Base-by-base conservation (phyloP, 192 early-diverging fungal species). In the Coemansia sp. region DNA sequence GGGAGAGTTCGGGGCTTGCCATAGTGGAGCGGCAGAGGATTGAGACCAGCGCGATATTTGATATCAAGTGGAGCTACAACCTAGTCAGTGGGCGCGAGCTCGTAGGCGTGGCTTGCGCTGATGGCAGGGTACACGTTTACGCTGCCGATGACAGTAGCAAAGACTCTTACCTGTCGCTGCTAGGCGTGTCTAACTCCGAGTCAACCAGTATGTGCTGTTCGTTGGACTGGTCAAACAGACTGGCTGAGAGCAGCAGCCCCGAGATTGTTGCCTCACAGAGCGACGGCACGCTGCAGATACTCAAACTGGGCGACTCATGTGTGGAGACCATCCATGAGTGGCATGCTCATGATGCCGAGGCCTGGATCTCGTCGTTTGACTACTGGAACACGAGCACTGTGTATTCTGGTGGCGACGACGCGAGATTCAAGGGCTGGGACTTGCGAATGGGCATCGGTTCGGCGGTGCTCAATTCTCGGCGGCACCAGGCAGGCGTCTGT, bases 361-460 rank as follows among this genome's bases (percentile, higher is more conserved):
- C 95, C 10, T 99, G 97, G 97, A 94, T 93, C 46, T 84, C 86
- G 6, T 88, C 89, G n/a, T 97, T 92, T 70, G 87, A 99, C 74
- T 91, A 92, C 59, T 93, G 90, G 86, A 79, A 89, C 40, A 65
- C 89, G 0, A 74, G 83, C 23, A 45, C 88, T 0, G 74, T 99
- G 9, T 99, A 88, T 24, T 69, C 73, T 0, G 78, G 94, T 8
- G 96, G 89, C 9, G 96, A 99, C 75, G 96, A 99, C 68, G 86
- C 86, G 35, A 65, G 81, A 10, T 85, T 97, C 28, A 95, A 93
- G 76, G 88, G 87, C 11, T 99, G 95, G 95, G 96, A 99, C 76
- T 63, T 79, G 28, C 82, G 96, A 2, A 83, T 80, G 48, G 72
- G 33, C 2, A 23, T 34, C 4, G 14, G 70, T 4, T 51, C 65